These are phyloP conservation scores for Pseudovirgaria hyperparasitica DNA, from an alignment of 2,329 filamentous ascomycete genomes.

Conservation along the genomic window DNA sequence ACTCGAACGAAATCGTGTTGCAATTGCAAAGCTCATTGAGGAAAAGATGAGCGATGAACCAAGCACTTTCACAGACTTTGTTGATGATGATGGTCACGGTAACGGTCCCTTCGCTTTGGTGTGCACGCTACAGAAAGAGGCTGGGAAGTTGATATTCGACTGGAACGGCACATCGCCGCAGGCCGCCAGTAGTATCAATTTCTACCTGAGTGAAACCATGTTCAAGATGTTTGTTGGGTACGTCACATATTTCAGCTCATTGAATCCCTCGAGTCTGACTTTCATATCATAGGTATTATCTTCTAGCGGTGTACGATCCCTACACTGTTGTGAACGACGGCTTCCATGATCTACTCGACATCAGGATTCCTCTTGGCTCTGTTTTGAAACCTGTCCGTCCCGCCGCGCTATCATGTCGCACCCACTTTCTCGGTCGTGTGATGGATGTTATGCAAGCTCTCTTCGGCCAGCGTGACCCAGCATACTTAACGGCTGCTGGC, in stretches of 20 bases:
- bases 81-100: slow-evolving; percentile 36
- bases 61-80: slow-evolving; percentile 35
- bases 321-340: slow-evolving; percentile 38
- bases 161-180: slow-evolving; percentile 37
- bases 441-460: slow-evolving; percentile 39
- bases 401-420: slow-evolving; percentile 34
- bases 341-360: slow-evolving; percentile 37
- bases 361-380: slow-evolving; percentile 32
- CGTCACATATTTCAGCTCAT: no score
- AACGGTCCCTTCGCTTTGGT: slow-evolving; percentile 34
- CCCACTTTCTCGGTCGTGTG: slow-evolving; percentile 34
- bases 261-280: no score
- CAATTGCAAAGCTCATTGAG: slow-evolving; percentile 34
- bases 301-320: slow-evolving; percentile 36
- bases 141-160: slow-evolving; percentile 33
- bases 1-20: slow-evolving; percentile 30
- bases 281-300: no score
- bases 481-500: slow-evolving; percentile 35
- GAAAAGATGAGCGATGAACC: slow-evolving; percentile 30
- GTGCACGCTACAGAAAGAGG: slow-evolving; percentile 34
- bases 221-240: slow-evolving; percentile 41
- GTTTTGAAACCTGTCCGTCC: slow-evolving; percentile 35
- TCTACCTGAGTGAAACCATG: slow-evolving; percentile 35
- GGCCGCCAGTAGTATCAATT: slow-evolving; percentile 35
- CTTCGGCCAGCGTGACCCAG: slow-evolving; percentile 34